Base-by-base conservation (phyloP, 768 basidiomycete species). In the Collybiopsis luxurians region DNA sequence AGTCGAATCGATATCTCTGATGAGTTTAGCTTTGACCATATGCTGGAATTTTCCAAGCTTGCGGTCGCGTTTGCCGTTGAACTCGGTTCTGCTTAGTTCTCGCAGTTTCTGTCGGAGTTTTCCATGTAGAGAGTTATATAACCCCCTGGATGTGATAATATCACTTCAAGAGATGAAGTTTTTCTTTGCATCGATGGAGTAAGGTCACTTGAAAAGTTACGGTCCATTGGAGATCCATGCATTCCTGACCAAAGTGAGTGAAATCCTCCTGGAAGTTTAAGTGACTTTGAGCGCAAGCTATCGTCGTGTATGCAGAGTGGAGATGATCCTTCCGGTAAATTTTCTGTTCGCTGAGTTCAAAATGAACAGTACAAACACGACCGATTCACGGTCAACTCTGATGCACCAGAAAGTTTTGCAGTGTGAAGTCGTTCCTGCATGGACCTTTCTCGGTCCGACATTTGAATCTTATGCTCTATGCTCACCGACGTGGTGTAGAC, bases 11-110 rank as follows among this genome's bases (percentile, higher is more conserved):
- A 95, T 67, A 78, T 91, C 58, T 92, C 92, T 11, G 75, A 83
- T 21, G 95, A 96, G 69, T 97, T 97, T 73, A 90, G 87, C 66
- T 98, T 96, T 69, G 71, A 75, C 4, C 95, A 98, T 69, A 92
- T 95, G 90, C 64, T 89, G 55, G 87, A 93, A 71, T 93, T 93
- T 71, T 89, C 89, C 49, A 92, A 92, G 75, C 75, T 93, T 53
- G 88, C 86, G 36, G 84, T 89, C 26, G 90, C 87, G 1, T 90
- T 87, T 66, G 89, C 83, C 10, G 80, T 92, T 60, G 91, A 92
- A 68, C 78, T 92, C 28, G 83, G 84, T 64, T 69, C 71, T 27
- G 62, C 71, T 34, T 71, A 71, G 57, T 34, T 46, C 36, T 23
- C 23, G 34, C 17, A 12, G 34, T 26, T 15, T 31, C 19, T 49